Percentiles rank a stretch among this genome's conserved stretches.
Conservation (phyloP, 2,329 filamentous ascomycete genomes). For the Cladosporium cucumerinum region DNA sequence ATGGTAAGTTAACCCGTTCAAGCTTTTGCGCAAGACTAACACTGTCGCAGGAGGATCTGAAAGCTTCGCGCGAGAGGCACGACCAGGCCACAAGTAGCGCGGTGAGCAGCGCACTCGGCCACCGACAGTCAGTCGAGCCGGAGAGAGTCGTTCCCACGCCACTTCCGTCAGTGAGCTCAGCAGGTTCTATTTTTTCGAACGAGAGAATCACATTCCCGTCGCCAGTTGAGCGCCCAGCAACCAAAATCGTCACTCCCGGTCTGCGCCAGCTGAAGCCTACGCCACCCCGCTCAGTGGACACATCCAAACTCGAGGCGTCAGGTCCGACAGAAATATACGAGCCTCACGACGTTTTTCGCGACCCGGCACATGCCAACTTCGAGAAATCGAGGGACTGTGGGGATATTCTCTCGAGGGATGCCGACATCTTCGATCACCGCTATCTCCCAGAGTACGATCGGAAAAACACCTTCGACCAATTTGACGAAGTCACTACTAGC, state of each 20-base stretch:
- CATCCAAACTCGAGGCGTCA: not conserved
- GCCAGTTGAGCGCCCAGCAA: not conserved
- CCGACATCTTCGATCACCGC: not conserved
- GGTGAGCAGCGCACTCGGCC: not conserved
- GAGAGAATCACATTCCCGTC: not conserved
- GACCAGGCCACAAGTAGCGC: not conserved
- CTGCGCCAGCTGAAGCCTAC: not conserved
- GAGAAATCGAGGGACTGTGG: not conserved
- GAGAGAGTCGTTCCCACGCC: not conserved
- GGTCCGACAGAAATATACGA: not conserved
- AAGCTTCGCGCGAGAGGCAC: not conserved
- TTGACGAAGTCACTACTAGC: not conserved
- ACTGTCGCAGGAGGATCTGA: not conserved
- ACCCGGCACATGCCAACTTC: not conserved
- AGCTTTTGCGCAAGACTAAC: not conserved
- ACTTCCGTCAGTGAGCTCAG: not conserved
- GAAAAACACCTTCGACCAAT: not conserved
- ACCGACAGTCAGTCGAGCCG: not conserved
- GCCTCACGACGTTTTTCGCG: not conserved
- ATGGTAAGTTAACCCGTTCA: not conserved
- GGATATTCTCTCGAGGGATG: not conserved
- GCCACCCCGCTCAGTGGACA: not conserved
- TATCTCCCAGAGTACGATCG: not conserved
- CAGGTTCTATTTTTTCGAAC: slow-evolving; percentile 6
- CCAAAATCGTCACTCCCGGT: not conserved